phyloP scores from a whole-genome alignment of 176 grass and related monocot species.

The Avena eriantha region DNA sequence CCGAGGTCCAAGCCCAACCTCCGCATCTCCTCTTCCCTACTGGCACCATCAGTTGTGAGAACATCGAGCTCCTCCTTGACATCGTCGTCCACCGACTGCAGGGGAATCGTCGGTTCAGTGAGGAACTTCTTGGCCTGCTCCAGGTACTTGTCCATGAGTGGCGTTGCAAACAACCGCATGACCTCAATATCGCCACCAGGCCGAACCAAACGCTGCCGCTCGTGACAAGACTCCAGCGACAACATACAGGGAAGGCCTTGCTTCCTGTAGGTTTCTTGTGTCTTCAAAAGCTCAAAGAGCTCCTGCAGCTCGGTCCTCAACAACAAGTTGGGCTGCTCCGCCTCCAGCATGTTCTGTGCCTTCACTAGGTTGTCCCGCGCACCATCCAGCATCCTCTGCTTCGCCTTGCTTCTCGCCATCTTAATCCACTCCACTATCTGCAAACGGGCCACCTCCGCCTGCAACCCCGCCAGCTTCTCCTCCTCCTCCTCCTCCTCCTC shows the following conservation, averaged over 20 bases:
- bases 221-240: background rate
- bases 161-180: slow-evolving; percentile 5
- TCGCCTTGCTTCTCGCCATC: background rate
- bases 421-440: background rate
- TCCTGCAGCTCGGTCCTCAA: background rate
- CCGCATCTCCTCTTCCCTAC: background rate
- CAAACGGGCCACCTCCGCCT: background rate
- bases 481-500: too few species aligned
- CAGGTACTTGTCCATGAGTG: slow-evolving; percentile 34
- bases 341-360: slow-evolving; percentile 25
- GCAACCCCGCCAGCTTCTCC: background rate
- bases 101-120: background rate
- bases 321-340: background rate
- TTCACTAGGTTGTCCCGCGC: slow-evolving; percentile 12
- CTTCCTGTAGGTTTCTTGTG: background rate
- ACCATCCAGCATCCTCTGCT: background rate
- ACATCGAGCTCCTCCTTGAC: background rate
- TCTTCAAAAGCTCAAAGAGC: background rate
- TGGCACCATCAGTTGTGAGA: background rate
- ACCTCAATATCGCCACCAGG: background rate
- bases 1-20: background rate
- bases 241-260: background rate
- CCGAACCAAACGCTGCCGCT: slow-evolving; percentile 8
- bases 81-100: background rate
- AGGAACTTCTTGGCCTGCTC: slow-evolving; percentile 30